These are phyloP conservation scores for Scleroderma bovista DNA, from an alignment of 768 basidiomycete genomes.

Conservation along the genomic window DNA sequence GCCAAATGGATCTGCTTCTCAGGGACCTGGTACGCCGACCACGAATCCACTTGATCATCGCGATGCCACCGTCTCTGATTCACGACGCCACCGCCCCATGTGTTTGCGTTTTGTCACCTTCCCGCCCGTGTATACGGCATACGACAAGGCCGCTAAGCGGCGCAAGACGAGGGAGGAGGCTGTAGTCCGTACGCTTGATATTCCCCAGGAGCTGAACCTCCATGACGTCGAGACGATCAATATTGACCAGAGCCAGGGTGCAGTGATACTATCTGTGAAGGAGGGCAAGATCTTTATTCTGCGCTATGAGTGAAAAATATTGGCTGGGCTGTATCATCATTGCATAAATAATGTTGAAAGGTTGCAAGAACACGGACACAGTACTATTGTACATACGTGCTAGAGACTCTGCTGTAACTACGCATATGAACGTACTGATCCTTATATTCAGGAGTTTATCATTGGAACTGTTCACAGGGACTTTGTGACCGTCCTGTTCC, in stretches of 20 bases:
- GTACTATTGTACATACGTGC: no score
- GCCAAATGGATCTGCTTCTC: conserved; percentile 6
- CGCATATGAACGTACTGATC: no score
- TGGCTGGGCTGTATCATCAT: no score
- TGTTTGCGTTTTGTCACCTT: conserved; percentile 68
- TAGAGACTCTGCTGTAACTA: no score
- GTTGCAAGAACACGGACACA: no score
- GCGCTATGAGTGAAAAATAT: conserved; percentile 52
- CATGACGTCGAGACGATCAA: conserved; percentile 69
- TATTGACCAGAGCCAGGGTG: conserved; percentile 72
- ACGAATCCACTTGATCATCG: conserved; percentile 11
- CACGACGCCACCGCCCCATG: conserved; percentile 33
- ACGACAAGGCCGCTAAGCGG: conserved; percentile 15
- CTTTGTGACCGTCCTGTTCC: no score
- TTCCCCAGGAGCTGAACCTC: conserved; percentile 60
- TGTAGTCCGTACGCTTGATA: conserved; percentile 53
- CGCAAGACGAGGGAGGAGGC: conserved; percentile 32
- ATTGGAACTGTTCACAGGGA: no score
- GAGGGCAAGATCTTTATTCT: conserved; percentile 69
- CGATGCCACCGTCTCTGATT: conserved; percentile 17
- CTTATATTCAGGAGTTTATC: no score
- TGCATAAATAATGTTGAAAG: no score
- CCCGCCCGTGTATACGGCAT: conserved; percentile 39
- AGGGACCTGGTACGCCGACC: neutral
- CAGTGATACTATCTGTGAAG: conserved; percentile 62